Evolutionary conservation across 2,329 filamentous ascomycete species (phyloP), one percentile per base, ranked within the genome.

Genomic region (Pseudogymnoascus sp.): DNA sequence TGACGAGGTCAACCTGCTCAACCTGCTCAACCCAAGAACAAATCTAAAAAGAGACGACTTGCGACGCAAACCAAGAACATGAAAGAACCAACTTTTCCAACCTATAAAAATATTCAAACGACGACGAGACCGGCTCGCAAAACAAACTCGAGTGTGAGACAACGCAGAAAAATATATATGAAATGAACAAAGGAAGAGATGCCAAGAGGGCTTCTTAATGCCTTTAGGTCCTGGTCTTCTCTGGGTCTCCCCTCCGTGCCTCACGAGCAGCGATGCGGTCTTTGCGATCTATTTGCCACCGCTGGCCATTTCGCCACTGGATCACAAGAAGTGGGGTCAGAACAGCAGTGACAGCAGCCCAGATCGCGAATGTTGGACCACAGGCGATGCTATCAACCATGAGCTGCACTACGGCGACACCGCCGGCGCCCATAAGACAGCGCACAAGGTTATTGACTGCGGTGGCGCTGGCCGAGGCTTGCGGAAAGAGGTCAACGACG

Each of bases 401-500:
- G 8, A 68, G 69, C 23, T 66, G 28, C 14, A 68, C 73, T 11
- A 63, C 70, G 23, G 64, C 70, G 46, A 65, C 74, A 2, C 73
- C 74, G 0, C 68, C 72, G 18, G 74, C 74, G 11, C 73, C 74
- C 60, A 76, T 63, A 40, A 70, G 64, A 64, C 75, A 76, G 16
- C 75, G 64, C 10, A 70, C 62, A n/a, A 76, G 62, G 64, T 76
- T 76, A 62, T 75, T 66, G 6, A 74, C 71, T 6, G 74, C 75
- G 10, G 73, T 74, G 5, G 73, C 73, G 61, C 69, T 71, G 0
- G 73, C 73, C 11, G 68, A 66, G n/a, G 70, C 70, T 5, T 69
- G 70, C 2, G 72, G 73, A 59, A 70, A 75, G 7, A 74, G 61
- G 65, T 76, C 75, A 1, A 76, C 70, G 63, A 75, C 66, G 5